Conservation (phyloP, 352 stramenopile species). For the Blastocystis sp. region DNA sequence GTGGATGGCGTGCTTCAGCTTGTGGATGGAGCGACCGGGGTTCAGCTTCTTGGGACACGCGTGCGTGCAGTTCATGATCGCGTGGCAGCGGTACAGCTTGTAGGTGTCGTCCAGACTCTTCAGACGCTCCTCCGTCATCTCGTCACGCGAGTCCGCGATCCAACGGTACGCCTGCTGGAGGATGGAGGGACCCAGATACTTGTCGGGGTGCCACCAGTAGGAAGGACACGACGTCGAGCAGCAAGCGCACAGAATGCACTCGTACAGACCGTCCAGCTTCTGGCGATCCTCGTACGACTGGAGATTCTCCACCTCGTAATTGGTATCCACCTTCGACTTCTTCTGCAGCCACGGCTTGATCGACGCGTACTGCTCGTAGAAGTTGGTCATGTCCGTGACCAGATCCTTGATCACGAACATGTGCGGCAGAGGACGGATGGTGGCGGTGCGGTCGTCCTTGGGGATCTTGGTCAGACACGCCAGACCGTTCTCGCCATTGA, state of each 20-base stretch:
- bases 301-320: conserved; percentile 62
- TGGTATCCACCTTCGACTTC: conserved; percentile 61
- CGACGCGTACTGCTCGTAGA: conserved; percentile 86
- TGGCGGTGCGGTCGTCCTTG: conserved; percentile 69
- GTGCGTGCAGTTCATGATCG: conserved; percentile 85
- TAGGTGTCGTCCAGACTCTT: conserved; percentile 81
- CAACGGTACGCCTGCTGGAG: conserved; percentile 87
- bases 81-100: conserved; percentile 39
- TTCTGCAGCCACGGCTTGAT: conserved; percentile 95
- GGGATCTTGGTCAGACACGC: conserved; percentile 91
- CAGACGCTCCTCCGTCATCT: conserved; percentile 84
- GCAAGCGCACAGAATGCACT: conserved; percentile 99
- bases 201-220: conserved; percentile 97
- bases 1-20: conserved; percentile 77
- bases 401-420: conserved; percentile 99
- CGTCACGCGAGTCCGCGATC: conserved; percentile 96
- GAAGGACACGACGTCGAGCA: conserved; percentile 93
- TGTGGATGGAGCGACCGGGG: conserved; percentile 88
- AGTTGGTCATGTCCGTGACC: conserved; percentile 94
- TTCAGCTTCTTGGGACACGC: conserved; percentile 99
- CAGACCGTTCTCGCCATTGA: conserved; percentile 92
- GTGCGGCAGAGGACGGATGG: conserved; percentile 85
- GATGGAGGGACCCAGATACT: conserved; percentile 64
- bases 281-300: conserved; percentile 88
- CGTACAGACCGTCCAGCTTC: conserved; percentile 99